These are phyloP conservation scores for Verticillium nonalfalfae DNA, from an alignment of 2,329 filamentous ascomycete genomes.

Conservation along the genomic window DNA sequence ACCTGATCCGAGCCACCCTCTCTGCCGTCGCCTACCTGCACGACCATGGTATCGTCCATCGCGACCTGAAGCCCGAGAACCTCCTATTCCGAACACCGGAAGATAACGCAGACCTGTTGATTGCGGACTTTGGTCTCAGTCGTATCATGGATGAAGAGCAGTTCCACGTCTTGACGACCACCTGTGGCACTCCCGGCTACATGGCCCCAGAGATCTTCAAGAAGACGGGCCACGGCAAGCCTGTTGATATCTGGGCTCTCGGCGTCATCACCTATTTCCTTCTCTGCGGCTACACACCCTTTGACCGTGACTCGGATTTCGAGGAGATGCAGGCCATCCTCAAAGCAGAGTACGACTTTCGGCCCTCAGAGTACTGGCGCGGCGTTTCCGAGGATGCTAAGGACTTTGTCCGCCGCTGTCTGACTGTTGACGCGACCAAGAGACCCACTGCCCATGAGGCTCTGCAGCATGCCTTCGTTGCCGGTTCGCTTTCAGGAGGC, in stretches of 20 bases:
- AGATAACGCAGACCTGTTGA: slow-evolving; percentile 93
- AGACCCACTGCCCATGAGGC: slow-evolving; percentile 89
- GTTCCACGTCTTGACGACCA: slow-evolving; percentile 95
- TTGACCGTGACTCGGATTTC: slow-evolving; percentile 93
- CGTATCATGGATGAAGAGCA: slow-evolving; percentile 99
- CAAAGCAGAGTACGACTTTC: slow-evolving; percentile 93
- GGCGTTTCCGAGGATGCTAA: slow-evolving; percentile 81
- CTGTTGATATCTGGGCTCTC: slow-evolving; percentile 96
- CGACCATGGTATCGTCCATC: slow-evolving; percentile 97
- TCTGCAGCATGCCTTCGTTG: slow-evolving; percentile 59
- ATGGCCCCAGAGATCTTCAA: slow-evolving; percentile 99
- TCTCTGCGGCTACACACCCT: slow-evolving; percentile 95
- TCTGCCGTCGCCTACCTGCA: slow-evolving; percentile 98
- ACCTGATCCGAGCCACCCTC: slow-evolving; percentile 88
- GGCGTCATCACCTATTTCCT: slow-evolving; percentile 99
- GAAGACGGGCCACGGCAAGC: slow-evolving; percentile 95
- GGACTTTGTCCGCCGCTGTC: slow-evolving; percentile 85
- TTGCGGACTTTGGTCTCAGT: slow-evolving; percentile 92
- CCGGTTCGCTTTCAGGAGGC: slow-evolving; percentile 40
- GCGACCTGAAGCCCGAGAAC: slow-evolving; percentile 96
- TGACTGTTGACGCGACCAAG: slow-evolving; percentile 80
- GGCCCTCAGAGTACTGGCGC: slow-evolving; percentile 92
- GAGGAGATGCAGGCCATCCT: slow-evolving; percentile 99
- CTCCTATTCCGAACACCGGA: slow-evolving; percentile 94
- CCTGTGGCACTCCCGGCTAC: slow-evolving; percentile 95